Evolutionary conservation across 2,329 filamentous ascomycete genomes (phyloP), one percentile per base, ranked within the genome.

Genomic region (Aspergillus novofumigatus): DNA sequence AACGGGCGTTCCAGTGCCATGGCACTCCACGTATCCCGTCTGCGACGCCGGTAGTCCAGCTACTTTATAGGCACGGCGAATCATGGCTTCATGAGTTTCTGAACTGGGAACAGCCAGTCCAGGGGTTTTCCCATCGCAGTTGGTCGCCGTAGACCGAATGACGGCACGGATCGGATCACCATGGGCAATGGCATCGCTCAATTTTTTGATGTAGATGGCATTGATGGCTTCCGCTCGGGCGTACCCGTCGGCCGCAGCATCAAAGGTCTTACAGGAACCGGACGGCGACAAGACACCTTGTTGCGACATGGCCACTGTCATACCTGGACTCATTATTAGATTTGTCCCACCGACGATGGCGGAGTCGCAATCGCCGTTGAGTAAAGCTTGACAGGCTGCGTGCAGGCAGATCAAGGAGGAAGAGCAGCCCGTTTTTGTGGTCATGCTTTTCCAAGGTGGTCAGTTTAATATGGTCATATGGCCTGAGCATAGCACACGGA

Each of bases 241-340:
- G 56, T 70, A 73, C 3, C 74, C 71, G 47, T 73, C 61, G 1
- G 71, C 69, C 1, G 56, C 56, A 14, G 61, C 65, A 59, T 64
- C 63, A 54, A 73, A 72, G 0, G 66, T 66, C 5, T 65, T 64
- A 49, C 67, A 69, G 2, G 38, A 32, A 7, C 69, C 72, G 0
- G 62, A 62, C 0, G 67, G 65, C 1, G 73, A 74, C 1, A 79
- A 61, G 0, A 77, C 67, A 1, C 68, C 68, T 14, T 74, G 61
- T 14, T 71, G 64, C 0, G 64, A 60, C 61, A 76, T 67, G 3
- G 62, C 50, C 1, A 64, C 58, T 7, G 65, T 67, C 51, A 67
- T 66, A 1, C 52, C 60, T 0, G 72, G 73, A 1, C 59, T 60
- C 1, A 74, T 32, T 26, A 77, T 72, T 0, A 77, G 49, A 50